phyloP scores from a whole-genome alignment of 345 rosid genomes.

The Citrus trifoliata region DNA sequence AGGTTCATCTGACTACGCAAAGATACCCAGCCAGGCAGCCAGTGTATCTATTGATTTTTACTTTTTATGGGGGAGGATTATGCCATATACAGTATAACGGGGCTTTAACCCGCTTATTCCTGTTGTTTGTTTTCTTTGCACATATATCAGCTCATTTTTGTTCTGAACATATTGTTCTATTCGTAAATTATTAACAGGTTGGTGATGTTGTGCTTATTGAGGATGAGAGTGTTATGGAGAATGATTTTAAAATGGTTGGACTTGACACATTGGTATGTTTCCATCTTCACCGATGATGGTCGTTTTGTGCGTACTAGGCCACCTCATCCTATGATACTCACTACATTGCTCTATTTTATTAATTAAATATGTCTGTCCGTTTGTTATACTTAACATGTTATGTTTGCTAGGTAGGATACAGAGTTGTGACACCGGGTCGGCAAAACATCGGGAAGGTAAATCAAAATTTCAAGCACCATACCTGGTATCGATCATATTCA shows the following conservation, averaged over 20 bases:
- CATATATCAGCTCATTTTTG: neutral
- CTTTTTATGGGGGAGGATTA: neutral
- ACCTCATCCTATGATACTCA: neutral
- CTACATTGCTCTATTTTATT: neutral
- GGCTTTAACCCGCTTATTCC: neutral
- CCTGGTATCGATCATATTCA: neutral
- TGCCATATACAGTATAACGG: too few species aligned
- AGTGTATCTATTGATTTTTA: neutral
- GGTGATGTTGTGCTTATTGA: constrained; percentile 87
- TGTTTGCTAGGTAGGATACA: constrained; percentile 77
- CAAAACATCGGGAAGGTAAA: constrained; percentile 74
- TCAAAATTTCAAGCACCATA: neutral
- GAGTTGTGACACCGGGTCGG: constrained; percentile 62
- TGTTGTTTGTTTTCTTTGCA: neutral
- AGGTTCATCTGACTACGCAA: neutral
- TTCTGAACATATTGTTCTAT: neutral
- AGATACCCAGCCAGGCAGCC: neutral
- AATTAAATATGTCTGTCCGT: neutral
- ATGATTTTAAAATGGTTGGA: constrained; percentile 60
- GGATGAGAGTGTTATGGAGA: constrained; percentile 58
- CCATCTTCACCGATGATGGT: too few species aligned
- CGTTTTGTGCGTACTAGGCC: neutral
- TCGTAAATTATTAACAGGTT: constrained; percentile 39
- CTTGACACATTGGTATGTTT: constrained; percentile 78
- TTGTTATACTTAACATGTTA: constrained; percentile 13